Conservation (phyloP, 1,139 yeast genomes). For the Nadsonia starkeyi-henricii region DNA sequence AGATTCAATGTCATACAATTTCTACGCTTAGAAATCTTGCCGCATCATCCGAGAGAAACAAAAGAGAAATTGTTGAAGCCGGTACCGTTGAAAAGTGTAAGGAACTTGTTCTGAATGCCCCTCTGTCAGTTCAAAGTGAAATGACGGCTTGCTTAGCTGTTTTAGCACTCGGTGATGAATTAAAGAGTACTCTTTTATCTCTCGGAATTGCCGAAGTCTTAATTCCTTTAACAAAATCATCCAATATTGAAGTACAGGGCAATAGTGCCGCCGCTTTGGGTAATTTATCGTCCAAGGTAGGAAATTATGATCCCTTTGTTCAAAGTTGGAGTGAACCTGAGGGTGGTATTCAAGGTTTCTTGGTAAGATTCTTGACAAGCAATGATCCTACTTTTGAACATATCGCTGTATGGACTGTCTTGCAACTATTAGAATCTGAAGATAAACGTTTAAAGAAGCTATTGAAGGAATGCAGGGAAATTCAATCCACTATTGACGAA, state of each 20-base stretch:
- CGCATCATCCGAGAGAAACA: constrained; percentile 85
- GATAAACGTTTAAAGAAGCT: constrained; percentile 43
- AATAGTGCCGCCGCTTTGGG: constrained; percentile 98
- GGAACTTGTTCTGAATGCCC: constrained; percentile 71
- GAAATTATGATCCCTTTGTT: constrained; percentile 67
- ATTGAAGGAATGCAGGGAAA: constrained; percentile 22
- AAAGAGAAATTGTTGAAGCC: constrained; percentile 82
- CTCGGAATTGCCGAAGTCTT: constrained; percentile 78
- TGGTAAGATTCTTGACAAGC: constrained; percentile 64
- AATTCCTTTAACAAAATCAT: constrained; percentile 78
- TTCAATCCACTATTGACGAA: constrained; percentile 20
- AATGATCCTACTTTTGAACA: constrained; percentile 96
- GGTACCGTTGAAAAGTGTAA: constrained; percentile 93
- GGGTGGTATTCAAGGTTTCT: constrained; percentile 78
- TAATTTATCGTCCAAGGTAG: constrained; percentile 80
- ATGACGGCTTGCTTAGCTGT: constrained; percentile 96
- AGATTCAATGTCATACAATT: constrained; percentile 94
- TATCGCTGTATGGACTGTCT: constrained; percentile 92
- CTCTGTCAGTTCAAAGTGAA: constrained; percentile 85
- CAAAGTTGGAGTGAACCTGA: constrained; percentile 68
- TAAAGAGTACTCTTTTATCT: constrained; percentile 73
- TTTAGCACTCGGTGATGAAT: constrained; percentile 87
- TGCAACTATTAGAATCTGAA: constrained; percentile 82
- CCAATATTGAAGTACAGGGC: constrained; percentile 92
- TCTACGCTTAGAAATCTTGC: constrained; percentile 92